Base-by-base conservation (phyloP, 306 rosid genomes). In the Dryas drummondii region DNA sequence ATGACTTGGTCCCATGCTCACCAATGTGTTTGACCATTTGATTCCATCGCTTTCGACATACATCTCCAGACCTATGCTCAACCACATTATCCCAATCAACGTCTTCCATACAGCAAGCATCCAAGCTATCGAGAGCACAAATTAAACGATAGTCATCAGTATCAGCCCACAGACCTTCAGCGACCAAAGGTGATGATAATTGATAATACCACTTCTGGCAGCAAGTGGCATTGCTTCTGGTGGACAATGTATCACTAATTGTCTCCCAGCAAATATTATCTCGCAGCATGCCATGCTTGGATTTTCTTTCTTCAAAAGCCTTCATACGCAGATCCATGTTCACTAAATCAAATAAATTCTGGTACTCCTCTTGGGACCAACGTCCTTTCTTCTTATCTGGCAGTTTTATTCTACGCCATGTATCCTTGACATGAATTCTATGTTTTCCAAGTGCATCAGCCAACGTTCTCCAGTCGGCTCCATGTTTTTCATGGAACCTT, bases 201-300 rank as follows among this genome's bases (percentile, higher is more conserved):
- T 89, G 87, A 1, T 32, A 4, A 79, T 91, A 93, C 98, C 98
- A 91, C 78, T 89, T 91, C 44, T 1, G 0, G 79, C 97, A 88
- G 81, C 92, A 88, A 17, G 0, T 0, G 4, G 72, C 41, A 77
- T 79, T 59, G 44, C 13, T 51, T 84, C 98, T 84, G 15, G 92
- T 86, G 11, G 70, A 50, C 79, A 93, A 61, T 75, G 73, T 80
- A 32, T 69, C 50, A 63, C 90, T 80, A 66, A 91, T 89, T 70
- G 90, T 82, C 84, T 88, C 92, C 98, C 98, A 91, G 71, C 83
- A 60, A 57, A 93, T 85, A 79, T 91, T 88, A 78, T 93, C 98
- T 49, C 91, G 90, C 77, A 93, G 68, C 96, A 89, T 91, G 16
- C 97, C 97, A 45, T 88, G 87, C 79, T 76, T 80, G 37, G 63